Evolutionary conservation across 495 filamentous ascomycete genomes (phyloP), one percentile per base, ranked within the genome.

Genomic region (Talaromyces thailandensis): DNA sequence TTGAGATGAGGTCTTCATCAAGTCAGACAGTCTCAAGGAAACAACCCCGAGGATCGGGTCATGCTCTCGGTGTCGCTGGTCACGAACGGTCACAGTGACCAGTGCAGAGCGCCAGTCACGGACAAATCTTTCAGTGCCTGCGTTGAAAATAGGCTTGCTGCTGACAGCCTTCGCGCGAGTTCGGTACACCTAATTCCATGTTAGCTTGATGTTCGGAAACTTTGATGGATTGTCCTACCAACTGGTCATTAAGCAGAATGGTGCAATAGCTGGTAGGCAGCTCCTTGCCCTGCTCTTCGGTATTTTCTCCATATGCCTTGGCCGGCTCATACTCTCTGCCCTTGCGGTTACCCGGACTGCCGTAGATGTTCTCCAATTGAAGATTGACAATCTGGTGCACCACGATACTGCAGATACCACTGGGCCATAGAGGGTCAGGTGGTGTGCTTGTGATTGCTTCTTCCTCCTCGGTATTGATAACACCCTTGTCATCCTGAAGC

Each of bases 341-440:
- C 66, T 84, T 84, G 59, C 88, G 87, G 43, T 87, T 87, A 11
- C 79, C 79, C 21, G 75, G 64, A 28, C 75, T 79, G 6, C 76
- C 76, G 62, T 84, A 86, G 68, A 95, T 81, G 66, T 96, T 93
- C 60, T 86, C 83, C 16, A 96, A 79, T 71, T 97, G 90, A 6
- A 98, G 83, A 69, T 93, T 96, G 61, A 96, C 93, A 66, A 98
- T 95, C 70, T 97, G 93, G 65, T 98, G 93, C 37, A 96, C 83
- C 43, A 97, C 81, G 24, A 98, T 73, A 66, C 84, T 86, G 64
- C 92, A 83, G 32, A 98, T 81, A 48, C 93, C 93, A 63, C 86
- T 92, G 2, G 93, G 93, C 91, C 91, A 97, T 18, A 97, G 78
- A 7, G 93, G 93, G 69, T 97, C 93, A 0, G 93, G 93, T 23